Conservation (phyloP, 2,329 filamentous ascomycete species). For the Tolypocladium tropicale region DNA sequence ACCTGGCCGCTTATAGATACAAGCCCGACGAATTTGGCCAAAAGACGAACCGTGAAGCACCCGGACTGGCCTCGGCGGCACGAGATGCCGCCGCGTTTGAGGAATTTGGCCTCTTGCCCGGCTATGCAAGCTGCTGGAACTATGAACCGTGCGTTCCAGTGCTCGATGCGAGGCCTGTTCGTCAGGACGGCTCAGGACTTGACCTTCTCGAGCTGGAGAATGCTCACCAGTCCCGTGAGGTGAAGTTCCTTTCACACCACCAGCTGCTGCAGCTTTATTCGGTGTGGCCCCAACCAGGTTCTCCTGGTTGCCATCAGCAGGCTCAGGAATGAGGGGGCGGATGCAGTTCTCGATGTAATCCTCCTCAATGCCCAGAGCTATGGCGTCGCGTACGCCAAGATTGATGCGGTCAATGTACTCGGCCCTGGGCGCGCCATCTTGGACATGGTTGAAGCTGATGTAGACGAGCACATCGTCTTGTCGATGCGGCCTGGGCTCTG, state of each 20-base stretch:
- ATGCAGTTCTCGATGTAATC: conserved; percentile 27
- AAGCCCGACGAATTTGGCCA: conserved; percentile 16
- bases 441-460: conserved; percentile 20
- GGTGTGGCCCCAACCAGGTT: neutral
- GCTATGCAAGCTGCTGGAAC: neutral
- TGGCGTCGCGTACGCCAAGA: conserved; percentile 23
- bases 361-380: conserved; percentile 20
- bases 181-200: conserved; percentile 7
- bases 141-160: neutral
- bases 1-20: conserved; percentile 3
- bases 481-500: conserved; percentile 11
- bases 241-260: conserved; percentile 5
- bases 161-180: conserved; percentile 5
- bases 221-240: conserved; percentile 10
- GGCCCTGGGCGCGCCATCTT: conserved; percentile 23
- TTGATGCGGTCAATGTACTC: conserved; percentile 32
- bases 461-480: conserved; percentile 27
- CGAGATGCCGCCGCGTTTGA: conserved; percentile 9
- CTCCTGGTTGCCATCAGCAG: neutral
- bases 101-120: neutral
- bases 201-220: conserved; percentile 13
- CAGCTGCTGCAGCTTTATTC: neutral
- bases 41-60: no score
- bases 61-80: conserved; percentile 14
- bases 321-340: conserved; percentile 22